Conservation (phyloP, 768 basidiomycete species). For the Sporobolomyces roseus region DNA sequence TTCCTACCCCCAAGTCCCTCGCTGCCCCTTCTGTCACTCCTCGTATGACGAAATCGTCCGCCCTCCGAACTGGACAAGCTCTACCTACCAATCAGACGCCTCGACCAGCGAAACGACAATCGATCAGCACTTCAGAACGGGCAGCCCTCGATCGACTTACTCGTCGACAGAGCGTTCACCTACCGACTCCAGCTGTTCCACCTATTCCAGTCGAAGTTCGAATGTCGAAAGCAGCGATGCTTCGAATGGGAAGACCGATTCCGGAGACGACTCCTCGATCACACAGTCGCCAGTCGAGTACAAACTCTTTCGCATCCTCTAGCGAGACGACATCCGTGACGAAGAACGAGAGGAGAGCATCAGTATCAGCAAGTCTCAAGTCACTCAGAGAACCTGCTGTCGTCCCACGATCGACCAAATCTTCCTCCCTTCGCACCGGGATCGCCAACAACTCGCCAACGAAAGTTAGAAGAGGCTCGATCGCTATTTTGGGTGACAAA, state of each 20-base stretch:
- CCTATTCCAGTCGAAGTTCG: background rate
- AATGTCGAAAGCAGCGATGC: slow-evolving; percentile 23
- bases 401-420: slow-evolving; percentile 16
- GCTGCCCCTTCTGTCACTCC: no score
- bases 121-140: slow-evolving; percentile 30
- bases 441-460: background rate
- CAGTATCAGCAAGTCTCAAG: slow-evolving; percentile 10
- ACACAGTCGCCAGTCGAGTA: background rate
- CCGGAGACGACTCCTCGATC: background rate
- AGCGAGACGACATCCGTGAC: no score
- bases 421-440: slow-evolving; percentile 8
- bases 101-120: slow-evolving; percentile 10
- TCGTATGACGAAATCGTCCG: no score
- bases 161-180: slow-evolving; percentile 12
- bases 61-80: no score
- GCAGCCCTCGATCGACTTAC: slow-evolving; percentile 25
- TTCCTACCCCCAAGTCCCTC: no score
- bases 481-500: slow-evolving; percentile 11
- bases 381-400: slow-evolving; percentile 7
- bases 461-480: background rate
- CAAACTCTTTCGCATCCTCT: background rate
- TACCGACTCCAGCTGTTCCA: background rate
- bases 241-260: slow-evolving; percentile 1
- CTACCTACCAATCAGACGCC: no score
- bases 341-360: background rate